Percentiles rank a stretch among this genome's conserved stretches.
Conservation (phyloP, 176 grass and related monocot genomes). For the Neostapfia colusana region DNA sequence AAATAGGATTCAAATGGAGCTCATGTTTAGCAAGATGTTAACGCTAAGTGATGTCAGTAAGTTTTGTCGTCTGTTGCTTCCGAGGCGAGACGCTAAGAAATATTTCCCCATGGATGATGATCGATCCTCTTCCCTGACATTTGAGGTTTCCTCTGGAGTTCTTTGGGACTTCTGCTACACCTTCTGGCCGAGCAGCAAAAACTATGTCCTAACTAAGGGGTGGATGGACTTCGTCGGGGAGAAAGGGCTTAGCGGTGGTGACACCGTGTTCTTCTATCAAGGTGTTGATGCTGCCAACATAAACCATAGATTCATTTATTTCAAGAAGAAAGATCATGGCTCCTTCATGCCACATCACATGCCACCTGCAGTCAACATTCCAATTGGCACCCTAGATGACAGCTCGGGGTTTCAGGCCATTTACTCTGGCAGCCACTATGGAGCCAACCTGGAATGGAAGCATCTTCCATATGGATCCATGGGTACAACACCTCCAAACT, state of each 20-base stretch:
- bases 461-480: neutral
- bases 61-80: neutral
- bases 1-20: neutral
- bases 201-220: neutral
- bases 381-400: too few species aligned
- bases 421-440: neutral
- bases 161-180: neutral
- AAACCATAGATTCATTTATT: neutral
- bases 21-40: neutral
- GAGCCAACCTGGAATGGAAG: neutral
- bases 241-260: neutral
- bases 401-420: neutral
- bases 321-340: neutral
- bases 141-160: neutral
- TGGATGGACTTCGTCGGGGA: neutral
- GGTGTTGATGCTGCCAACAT: too few species aligned
- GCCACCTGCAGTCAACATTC: neutral
- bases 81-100: neutral
- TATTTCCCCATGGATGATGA: neutral
- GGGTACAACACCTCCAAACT: neutral
- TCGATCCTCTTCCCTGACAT: neutral
- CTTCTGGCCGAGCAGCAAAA: too few species aligned
- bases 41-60: neutral
- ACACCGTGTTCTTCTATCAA: neutral
- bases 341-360: too few species aligned